A percentile compares a stretch with the other conserved stretches of the same genome.
Conservation (phyloP, 2,329 filamentous ascomycete species). For the Colletotrichum truncatum region DNA sequence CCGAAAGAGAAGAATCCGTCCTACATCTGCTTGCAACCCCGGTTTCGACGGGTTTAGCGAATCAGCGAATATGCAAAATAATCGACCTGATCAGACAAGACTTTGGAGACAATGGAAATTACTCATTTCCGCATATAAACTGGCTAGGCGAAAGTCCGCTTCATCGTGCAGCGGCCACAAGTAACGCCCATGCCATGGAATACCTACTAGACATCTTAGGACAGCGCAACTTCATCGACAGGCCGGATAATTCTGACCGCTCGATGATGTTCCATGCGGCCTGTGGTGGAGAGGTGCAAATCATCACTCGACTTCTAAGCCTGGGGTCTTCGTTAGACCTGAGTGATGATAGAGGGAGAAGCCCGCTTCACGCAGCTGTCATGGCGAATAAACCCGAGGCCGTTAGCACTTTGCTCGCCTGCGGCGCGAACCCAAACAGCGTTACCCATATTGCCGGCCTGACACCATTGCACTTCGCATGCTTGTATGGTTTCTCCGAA, state of each 20-base stretch:
- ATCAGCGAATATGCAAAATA: neutral
- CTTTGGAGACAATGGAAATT: neutral
- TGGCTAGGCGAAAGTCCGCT: conserved; percentile 5
- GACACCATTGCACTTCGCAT: conserved; percentile 5
- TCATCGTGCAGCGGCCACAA: neutral
- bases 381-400: neutral
- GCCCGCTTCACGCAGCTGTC: conserved; percentile 9
- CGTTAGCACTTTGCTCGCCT: neutral
- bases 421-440: neutral
- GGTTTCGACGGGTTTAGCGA: neutral
- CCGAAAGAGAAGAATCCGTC: neutral
- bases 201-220: neutral
- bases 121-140: neutral
- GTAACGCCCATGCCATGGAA: neutral
- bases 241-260: neutral
- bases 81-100: neutral
- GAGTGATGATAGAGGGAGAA: conserved; percentile 1
- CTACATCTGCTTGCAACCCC: neutral
- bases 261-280: conserved; percentile 17
- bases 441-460: neutral
- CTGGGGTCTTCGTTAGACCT: neutral
- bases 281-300: neutral
- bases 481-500: neutral
- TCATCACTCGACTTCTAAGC: neutral
- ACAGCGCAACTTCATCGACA: neutral